Base-by-base conservation (phyloP, 768 basidiomycete genomes). In the Rhizopogon rudus region DNA sequence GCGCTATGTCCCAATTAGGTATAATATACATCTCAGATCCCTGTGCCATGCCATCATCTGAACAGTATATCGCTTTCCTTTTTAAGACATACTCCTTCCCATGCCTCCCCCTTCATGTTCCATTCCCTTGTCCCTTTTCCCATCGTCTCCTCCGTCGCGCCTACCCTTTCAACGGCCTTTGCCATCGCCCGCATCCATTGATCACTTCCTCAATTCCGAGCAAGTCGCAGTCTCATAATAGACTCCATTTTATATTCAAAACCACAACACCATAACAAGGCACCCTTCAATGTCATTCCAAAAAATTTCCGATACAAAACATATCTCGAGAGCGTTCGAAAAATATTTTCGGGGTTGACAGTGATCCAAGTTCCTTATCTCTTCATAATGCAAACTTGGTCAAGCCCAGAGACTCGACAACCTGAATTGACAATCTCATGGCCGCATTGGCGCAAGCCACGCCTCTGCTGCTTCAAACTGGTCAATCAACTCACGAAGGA, bases 391-490 rank as follows among this genome's bases (percentile, higher is more conserved):
- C 45, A 48, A 25, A 48, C 16, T 20, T 29, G 45, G 8, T 6
- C 45, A 39, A 25, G 17, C 31, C 33, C 53, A 40, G 22, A 44
- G 51, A 43, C 51, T 52, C 60, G 42, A 52, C 57, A 43, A 10
- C 16, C 17, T 44, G 52, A 39, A 25, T 57, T 48, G 44, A 16
- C 40, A 51, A 60, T 57, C 62, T 84, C 77, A 92, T 62, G 91
- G 91, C 63, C 91, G 75, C 91, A 93, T 93, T 58, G 93, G 93
- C 60, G 83, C 85, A 61, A 98, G 77, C 93, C 94, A 98, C 57
- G 83, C 84, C 71, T 99, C 93, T 14, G 96, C 96, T 50, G 86
- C 87, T 75, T 98, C 94, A 73, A 98, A 99, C 75, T 95, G 91
- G 72, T 92, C 89, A 71, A 93, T 91, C 75, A 98, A 73, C 69